phyloP scores from a whole-genome alignment of 1,284 basidiomycete species.

The Sanghuangporus weigelae region DNA sequence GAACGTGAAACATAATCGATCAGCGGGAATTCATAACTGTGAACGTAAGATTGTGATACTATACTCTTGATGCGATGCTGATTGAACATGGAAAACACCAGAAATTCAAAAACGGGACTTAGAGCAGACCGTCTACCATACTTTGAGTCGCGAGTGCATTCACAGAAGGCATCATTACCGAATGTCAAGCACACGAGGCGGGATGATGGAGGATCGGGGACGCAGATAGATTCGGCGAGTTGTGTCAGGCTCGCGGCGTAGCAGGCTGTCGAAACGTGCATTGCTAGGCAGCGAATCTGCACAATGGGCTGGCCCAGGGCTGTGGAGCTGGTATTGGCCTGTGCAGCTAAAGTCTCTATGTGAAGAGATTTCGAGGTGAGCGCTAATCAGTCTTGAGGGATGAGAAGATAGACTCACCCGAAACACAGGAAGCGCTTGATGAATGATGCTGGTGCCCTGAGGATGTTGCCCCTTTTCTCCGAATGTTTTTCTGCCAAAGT shows the following conservation, averaged over 20 bases:
- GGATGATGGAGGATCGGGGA: neutral
- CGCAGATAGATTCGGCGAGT: neutral
- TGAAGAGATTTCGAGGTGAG: neutral
- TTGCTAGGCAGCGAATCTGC: neutral
- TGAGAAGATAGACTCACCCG: neutral
- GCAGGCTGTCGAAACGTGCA: neutral
- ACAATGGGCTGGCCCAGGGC: neutral
- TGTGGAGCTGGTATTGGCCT: neutral
- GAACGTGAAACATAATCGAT: neutral
- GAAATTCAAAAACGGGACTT: neutral
- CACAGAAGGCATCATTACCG: neutral
- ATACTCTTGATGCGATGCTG: neutral
- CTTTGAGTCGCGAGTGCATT: neutral
- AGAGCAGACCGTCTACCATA: neutral
- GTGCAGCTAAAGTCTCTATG: neutral
- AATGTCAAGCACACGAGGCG: neutral
- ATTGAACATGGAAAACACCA: neutral
- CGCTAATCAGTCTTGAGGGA: neutral
- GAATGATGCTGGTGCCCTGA: neutral
- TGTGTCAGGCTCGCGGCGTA: neutral
- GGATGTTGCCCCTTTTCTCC: neutral
- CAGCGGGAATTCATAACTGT: neutral
- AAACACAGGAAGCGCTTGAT: slow-evolving; percentile 2
- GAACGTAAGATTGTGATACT: neutral
- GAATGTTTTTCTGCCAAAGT: neutral